Percentiles rank a stretch among this genome's conserved stretches.
Evolutionary conservation across 148 eudicot species (phyloP).

Genomic region (Diospyros lotus): DNA sequence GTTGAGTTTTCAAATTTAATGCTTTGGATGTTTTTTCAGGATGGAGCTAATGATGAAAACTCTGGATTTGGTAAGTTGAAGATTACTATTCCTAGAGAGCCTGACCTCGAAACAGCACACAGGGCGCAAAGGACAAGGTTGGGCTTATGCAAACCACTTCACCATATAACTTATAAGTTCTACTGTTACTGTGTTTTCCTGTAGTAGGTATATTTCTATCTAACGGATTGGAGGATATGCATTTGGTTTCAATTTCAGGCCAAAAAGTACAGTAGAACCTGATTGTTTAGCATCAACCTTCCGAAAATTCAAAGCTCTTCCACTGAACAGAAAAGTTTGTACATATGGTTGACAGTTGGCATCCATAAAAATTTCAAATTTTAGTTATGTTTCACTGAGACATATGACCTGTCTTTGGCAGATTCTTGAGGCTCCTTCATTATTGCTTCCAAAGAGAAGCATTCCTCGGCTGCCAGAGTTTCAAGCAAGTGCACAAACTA

Average conservation of each 20-base stretch:
- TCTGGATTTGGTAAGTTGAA: conserved; percentile 35
- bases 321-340: conserved; percentile 71
- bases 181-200: neutral
- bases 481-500: conserved; percentile 43
- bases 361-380: neutral
- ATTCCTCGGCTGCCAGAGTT: conserved; percentile 50
- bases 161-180: neutral
- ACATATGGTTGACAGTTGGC: neutral
- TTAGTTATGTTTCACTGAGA: neutral
- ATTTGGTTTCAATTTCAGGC: conserved; percentile 37
- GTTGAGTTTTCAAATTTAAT: neutral
- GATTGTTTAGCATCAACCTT: conserved; percentile 36
- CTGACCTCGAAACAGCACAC: conserved; percentile 71
- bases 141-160: neutral
- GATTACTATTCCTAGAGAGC: conserved; percentile 82
- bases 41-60: conserved; percentile 28
- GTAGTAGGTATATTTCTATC: neutral
- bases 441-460: conserved; percentile 49
- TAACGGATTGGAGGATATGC: neutral
- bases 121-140: conserved; percentile 78
- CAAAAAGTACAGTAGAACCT: conserved; percentile 33
- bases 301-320: conserved; percentile 70
- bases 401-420: conserved; percentile 24
- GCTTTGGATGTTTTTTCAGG: conserved; percentile 35
- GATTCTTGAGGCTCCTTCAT: conserved; percentile 61